Evolutionary conservation across 768 basidiomycete genomes (phyloP), one percentile per base, ranked within the genome.

Genomic region (Termitomyces bulborhizus): DNA sequence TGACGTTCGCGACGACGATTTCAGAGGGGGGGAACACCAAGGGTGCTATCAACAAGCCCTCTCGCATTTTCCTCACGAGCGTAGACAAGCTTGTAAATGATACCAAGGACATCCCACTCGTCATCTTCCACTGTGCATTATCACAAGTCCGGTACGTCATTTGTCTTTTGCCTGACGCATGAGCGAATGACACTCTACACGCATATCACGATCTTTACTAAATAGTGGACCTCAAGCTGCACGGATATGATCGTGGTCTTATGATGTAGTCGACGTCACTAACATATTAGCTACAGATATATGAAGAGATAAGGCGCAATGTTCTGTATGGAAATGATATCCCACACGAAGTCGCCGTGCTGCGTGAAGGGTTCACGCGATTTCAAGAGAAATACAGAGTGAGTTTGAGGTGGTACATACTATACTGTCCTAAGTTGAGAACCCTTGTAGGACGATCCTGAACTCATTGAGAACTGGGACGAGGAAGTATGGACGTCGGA

Each of bases 1-100:
- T 40, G 91, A 93, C 66, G 91, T 93, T 32, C 84, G 91, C n/a
- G 90, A 91, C 66, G 81, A 85, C 54, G 91, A 93, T 60, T 88
- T 77, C 68, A 73, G 65, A 11, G 91, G 91, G 60, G 60, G 91
- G 91, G 37, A 86, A 93, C 66, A 90, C 93, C 67, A 82, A 78
- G 60, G 77, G 80, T 57, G 76, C 81, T 41, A 63, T 80, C 55
- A 82, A 88, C 63, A 64, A 76, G 34, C 91, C 91, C 1, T 88
- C 88, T 6, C 57, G 66, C 29, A 74, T 74, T 47, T 90, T 92
- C 68, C 65, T 78, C 36, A 70, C 66, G 49, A 76, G 70, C 21
- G 82, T 91, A 31, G 76, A 85, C 62, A 66, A 71, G 1, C 76
- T 93, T 26, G 76, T 90, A 32, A 69, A 73, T 62, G 69, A 81